Percentiles rank a stretch among this genome's conserved stretches.
Conservation (phyloP, 169 alveolate species). For the Cryptosporidium viatorum region DNA sequence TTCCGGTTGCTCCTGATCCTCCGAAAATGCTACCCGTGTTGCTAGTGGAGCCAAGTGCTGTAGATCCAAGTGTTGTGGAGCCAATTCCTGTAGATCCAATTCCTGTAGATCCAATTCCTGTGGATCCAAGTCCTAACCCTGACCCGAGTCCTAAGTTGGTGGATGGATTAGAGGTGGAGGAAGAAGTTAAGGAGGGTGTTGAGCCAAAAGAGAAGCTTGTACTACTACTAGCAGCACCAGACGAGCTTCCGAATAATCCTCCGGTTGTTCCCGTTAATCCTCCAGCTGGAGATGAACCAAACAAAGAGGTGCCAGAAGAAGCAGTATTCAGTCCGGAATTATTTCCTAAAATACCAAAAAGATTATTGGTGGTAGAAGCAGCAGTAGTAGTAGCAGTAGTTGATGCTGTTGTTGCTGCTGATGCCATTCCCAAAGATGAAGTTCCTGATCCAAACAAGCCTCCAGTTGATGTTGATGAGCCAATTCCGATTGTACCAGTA, state of each 20-base stretch:
- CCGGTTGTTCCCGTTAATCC: background rate
- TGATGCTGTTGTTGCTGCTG: background rate
- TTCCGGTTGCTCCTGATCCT: background rate
- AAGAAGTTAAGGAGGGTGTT: background rate
- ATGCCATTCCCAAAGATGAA: background rate
- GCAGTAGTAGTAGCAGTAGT: too few relatives aligned
- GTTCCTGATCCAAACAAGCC: conserved; percentile 22
- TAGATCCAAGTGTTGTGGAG: background rate
- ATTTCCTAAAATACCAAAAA: background rate
- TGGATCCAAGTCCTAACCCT: background rate
- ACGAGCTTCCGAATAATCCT: background rate
- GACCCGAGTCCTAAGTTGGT: background rate
- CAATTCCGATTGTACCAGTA: background rate
- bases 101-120: background rate
- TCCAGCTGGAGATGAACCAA: conserved; percentile 20
- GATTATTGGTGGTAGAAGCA: background rate
- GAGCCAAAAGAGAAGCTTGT: background rate
- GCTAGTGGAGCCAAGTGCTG: background rate
- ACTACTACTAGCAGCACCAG: background rate
- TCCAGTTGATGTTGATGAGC: background rate
- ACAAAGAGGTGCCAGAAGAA: background rate
- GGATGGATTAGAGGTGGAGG: background rate
- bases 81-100: background rate
- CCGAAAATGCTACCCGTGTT: background rate
- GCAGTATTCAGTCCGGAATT: background rate